Conservation (phyloP, 176 grass and related monocot genomes). For the maize (Zea mays) region DNA sequence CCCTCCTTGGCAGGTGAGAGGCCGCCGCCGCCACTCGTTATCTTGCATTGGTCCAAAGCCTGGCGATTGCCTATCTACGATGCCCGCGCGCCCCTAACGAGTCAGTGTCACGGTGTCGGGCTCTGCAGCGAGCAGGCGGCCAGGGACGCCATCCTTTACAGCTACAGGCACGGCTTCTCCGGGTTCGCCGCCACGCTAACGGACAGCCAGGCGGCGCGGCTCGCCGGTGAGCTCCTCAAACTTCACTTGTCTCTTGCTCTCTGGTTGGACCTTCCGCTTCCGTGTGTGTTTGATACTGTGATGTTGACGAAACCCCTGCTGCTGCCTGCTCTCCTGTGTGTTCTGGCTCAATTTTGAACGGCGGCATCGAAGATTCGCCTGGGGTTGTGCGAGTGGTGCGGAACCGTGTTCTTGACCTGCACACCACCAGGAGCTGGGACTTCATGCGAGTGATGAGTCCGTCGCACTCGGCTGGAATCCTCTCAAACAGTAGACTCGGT, state of each 20-base stretch:
- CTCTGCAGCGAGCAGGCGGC: constrained; percentile 64
- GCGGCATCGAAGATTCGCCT: constrained; percentile 60
- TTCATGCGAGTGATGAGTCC: constrained; percentile 80
- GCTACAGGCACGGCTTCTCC: constrained; percentile 91
- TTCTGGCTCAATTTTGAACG: not conserved
- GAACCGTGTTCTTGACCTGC: constrained; percentile 78
- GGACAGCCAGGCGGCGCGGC: constrained; percentile 50
- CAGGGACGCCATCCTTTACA: constrained; percentile 78
- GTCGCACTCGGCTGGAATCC: constrained; percentile 40
- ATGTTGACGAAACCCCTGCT: not conserved
- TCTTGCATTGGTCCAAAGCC: too few relatives aligned
- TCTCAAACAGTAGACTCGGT: constrained; percentile 63
- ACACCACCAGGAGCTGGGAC: constrained; percentile 96
- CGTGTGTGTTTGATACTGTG: not conserved
- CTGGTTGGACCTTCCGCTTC: not conserved
- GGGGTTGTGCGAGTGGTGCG: constrained; percentile 76
- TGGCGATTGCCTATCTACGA: not conserved
- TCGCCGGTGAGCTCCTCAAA: constrained; percentile 57
- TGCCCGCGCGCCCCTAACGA: not conserved
- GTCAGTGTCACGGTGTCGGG: not conserved
- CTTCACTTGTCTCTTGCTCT: not conserved
- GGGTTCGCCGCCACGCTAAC: constrained; percentile 89
- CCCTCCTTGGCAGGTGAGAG: constrained; percentile 73
- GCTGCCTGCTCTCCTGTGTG: constrained; percentile 12
- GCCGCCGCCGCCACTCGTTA: not conserved